Base-by-base conservation (phyloP, 495 filamentous ascomycete species). In the Penicillium simplicissimum region DNA sequence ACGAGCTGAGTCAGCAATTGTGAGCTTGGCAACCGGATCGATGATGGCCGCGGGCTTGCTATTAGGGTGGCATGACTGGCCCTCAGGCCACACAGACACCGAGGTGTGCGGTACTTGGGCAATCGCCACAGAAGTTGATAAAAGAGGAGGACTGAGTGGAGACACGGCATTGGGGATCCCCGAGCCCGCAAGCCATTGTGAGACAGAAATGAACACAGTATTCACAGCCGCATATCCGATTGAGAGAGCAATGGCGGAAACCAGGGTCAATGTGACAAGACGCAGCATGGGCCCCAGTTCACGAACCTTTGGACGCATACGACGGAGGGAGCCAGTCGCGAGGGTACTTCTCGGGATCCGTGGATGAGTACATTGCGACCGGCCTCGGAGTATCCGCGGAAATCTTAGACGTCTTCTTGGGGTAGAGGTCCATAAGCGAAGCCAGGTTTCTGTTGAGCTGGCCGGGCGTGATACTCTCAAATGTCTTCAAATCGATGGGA, bases 361-460 rank as follows among this genome's bases (percentile, higher is more conserved):
- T 40, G 35, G 63, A 61, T 1, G 65, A 45, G 28, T 72, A 60
- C 4, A 38, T 47, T 40, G 65, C 54, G 21, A 48, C 15, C 13
- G 55, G 35, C 0, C 65, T 65, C 2, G 51, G 47, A 21, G 47
- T 55, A 28, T 71, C 66, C 8, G 66, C 35, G 15, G 61, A 60
- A 28, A 64, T 66, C 23, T 71, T 79, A 21, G 65, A 60, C 14
- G 57, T 28, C 43, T 76, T 74, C 54, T 66, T 71, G 9, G 75
- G 71, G 53, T 76, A 73, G 38, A 84, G 66, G 9, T 79, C 82
- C 28, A 86, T 87, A 52, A 93, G 73, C 42, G 84, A 88, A 54
- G 88, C 88, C 52, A 93, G 70, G 65, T 91, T 90, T 57, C 87
- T 78, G 68, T 92, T 92, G 68, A 93, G 82, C 66, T 93, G 90